phyloP scores from a whole-genome alignment of 345 rosid species.

The Euphorbia lathyris region DNA sequence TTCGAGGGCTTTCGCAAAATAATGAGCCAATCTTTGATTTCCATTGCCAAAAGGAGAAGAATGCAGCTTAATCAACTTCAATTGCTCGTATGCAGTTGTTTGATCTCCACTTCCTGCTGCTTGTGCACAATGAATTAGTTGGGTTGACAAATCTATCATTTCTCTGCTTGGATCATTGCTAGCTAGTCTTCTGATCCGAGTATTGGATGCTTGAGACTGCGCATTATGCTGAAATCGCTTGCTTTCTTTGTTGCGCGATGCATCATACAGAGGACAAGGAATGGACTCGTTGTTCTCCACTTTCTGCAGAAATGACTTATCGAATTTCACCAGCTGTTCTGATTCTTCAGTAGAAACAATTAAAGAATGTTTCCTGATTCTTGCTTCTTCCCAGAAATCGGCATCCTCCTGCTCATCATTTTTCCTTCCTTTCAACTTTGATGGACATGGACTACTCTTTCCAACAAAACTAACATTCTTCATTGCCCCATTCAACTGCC shows the following conservation, averaged over 20 bases:
- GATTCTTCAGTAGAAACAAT: background rate
- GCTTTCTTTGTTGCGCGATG: constrained; percentile 16
- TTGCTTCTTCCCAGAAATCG: constrained; percentile 13
- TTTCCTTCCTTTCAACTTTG: constrained; percentile 11
- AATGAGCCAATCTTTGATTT: constrained; percentile 61
- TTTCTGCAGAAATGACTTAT: constrained; percentile 12
- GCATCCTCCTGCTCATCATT: no score
- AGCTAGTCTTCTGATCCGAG: constrained; percentile 1
- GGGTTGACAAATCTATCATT: constrained; percentile 46
- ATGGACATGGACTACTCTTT: background rate
- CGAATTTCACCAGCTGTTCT: constrained; percentile 15
- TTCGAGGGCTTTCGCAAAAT: constrained; percentile 56
- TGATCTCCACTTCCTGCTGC: constrained; percentile 54
- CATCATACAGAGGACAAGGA: constrained; percentile 24
- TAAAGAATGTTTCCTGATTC: constrained; percentile 19
- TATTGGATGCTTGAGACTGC: constrained; percentile 2
- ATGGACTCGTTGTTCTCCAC: constrained; percentile 8
- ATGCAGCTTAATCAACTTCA: constrained; percentile 55
- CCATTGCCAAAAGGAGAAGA: constrained; percentile 54
- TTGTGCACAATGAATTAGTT: constrained; percentile 58
- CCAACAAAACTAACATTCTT: no score
- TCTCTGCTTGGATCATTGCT: no score
- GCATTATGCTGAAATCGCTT: constrained; percentile 10
- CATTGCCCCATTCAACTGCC: background rate
- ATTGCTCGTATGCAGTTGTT: constrained; percentile 40